These are phyloP conservation scores for Diaporthe velutina DNA, from an alignment of 2,329 filamentous ascomycete genomes.

Conservation along the genomic window DNA sequence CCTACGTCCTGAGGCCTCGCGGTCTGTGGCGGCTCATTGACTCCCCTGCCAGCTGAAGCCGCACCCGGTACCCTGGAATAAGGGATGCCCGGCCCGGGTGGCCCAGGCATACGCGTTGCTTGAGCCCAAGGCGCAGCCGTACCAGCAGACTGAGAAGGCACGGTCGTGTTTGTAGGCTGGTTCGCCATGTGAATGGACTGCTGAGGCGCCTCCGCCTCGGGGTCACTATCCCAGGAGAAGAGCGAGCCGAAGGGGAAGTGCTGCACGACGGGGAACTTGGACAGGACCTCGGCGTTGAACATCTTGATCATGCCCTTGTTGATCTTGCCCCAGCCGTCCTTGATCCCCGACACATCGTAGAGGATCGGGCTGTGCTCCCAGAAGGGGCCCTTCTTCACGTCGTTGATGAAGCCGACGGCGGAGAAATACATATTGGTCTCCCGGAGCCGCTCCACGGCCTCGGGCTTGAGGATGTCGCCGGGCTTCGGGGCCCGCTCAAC, in stretches of 20 bases:
- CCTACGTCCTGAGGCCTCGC: constrained; percentile 6
- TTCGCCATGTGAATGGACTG: constrained; percentile 69
- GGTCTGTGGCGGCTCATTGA: constrained; percentile 14
- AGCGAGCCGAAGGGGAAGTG: constrained; percentile 88
- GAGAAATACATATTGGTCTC: constrained; percentile 90
- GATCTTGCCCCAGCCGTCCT: constrained; percentile 97
- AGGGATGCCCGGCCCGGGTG: constrained; percentile 48
- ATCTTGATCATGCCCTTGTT: constrained; percentile 99
- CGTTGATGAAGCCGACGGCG: constrained; percentile 95
- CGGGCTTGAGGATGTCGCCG: constrained; percentile 73
- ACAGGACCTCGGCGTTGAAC: constrained; percentile 96
- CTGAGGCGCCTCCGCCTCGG: constrained; percentile 63
- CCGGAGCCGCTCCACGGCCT: constrained; percentile 75
- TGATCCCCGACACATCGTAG: constrained; percentile 93
- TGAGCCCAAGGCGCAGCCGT: constrained; percentile 61
- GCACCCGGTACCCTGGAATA: constrained; percentile 45
- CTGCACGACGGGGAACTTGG: constrained; percentile 98
- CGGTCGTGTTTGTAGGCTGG: constrained; percentile 57
- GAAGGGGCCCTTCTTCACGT: constrained; percentile 96
- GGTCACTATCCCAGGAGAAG: constrained; percentile 82
- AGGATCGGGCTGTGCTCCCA: constrained; percentile 97
- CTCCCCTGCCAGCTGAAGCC: constrained; percentile 10
- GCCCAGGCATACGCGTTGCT: constrained; percentile 54
- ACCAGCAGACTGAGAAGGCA: constrained; percentile 44
- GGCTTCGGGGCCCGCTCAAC: constrained; percentile 79